Evolutionary conservation across 257 asterid species (phyloP).

Genomic region (Apocynum venetum): DNA sequence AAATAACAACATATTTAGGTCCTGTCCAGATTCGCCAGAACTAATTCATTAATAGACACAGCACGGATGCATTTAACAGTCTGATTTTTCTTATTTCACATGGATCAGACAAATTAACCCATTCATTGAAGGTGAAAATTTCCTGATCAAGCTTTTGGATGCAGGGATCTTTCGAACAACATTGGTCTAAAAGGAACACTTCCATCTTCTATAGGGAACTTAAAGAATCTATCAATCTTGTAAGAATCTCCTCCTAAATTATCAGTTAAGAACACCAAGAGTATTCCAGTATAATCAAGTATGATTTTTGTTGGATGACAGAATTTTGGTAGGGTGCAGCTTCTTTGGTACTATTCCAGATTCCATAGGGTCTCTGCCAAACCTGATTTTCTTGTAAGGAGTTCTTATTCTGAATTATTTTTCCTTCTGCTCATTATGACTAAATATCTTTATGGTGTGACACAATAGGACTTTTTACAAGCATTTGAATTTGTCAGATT

Average conservation of each 20-base stretch:
- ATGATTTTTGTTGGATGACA: slow-evolving; percentile 14
- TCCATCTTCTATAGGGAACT: slow-evolving; percentile 66
- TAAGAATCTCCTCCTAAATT: slow-evolving; percentile 29
- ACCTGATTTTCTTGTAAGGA: slow-evolving; percentile 68
- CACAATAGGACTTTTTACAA: neutral
- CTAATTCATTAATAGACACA: neutral
- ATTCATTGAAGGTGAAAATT: neutral
- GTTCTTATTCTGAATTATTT: neutral
- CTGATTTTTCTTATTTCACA: neutral
- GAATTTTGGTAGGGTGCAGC: slow-evolving; percentile 83
- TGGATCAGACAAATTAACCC: neutral
- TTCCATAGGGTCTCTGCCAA: slow-evolving; percentile 68
- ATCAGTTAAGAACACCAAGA: neutral
- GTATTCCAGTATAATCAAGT: neutral
- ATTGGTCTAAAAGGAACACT: slow-evolving; percentile 63
- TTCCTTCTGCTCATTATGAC: neutral
- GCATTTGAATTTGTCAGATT: neutral
- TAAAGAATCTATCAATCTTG: slow-evolving; percentile 67
- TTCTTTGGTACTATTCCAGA: slow-evolving; percentile 82
- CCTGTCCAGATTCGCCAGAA: neutral
- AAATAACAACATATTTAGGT: neutral
- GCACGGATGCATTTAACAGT: neutral
- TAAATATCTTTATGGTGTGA: neutral
- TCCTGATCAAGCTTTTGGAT: slow-evolving; percentile 18
- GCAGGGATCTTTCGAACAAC: slow-evolving; percentile 93